These are phyloP conservation scores for Trichosporon faecale DNA, from an alignment of 1,284 basidiomycete species.

Conservation along the genomic window DNA sequence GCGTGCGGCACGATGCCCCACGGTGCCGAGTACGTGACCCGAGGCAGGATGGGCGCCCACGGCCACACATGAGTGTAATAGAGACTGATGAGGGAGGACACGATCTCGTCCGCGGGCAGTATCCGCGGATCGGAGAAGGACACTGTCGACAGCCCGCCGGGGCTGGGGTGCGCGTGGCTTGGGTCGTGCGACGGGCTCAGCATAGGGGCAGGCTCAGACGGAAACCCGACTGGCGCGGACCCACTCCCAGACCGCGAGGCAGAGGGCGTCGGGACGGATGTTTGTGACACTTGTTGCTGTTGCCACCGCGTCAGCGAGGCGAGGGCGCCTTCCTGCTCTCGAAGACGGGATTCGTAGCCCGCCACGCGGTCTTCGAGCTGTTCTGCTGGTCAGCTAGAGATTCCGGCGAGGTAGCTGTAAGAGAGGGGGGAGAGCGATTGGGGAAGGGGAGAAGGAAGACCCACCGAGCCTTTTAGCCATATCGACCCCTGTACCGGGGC, in stretches of 20 bases:
- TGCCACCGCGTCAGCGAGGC: slow-evolving; percentile 26
- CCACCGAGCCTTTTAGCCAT: slow-evolving; percentile 47
- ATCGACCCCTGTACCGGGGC: slow-evolving; percentile 48
- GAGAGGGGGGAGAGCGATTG: too few species aligned
- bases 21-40: slow-evolving; percentile 34
- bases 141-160: slow-evolving; percentile 28
- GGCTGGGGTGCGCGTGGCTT: slow-evolving; percentile 32
- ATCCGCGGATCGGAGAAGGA: slow-evolving; percentile 44
- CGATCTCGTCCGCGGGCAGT: slow-evolving; percentile 50
- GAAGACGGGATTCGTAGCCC: slow-evolving; percentile 35
- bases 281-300: background rate
- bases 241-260: background rate
- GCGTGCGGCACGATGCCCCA: slow-evolving; percentile 51
- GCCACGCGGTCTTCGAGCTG: slow-evolving; percentile 41
- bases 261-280: background rate
- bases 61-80: slow-evolving; percentile 49
- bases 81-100: slow-evolving; percentile 44
- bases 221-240: background rate
- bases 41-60: slow-evolving; percentile 50
- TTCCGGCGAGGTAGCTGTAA: background rate
- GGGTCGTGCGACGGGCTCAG: slow-evolving; percentile 25
- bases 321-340: slow-evolving; percentile 39
- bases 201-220: background rate
- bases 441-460: slow-evolving; percentile 12
- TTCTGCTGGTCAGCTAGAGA: slow-evolving; percentile 23